These are phyloP conservation scores for Monilinia polystroma DNA, from an alignment of 2,329 filamentous ascomycete genomes.

Conservation along the genomic window DNA sequence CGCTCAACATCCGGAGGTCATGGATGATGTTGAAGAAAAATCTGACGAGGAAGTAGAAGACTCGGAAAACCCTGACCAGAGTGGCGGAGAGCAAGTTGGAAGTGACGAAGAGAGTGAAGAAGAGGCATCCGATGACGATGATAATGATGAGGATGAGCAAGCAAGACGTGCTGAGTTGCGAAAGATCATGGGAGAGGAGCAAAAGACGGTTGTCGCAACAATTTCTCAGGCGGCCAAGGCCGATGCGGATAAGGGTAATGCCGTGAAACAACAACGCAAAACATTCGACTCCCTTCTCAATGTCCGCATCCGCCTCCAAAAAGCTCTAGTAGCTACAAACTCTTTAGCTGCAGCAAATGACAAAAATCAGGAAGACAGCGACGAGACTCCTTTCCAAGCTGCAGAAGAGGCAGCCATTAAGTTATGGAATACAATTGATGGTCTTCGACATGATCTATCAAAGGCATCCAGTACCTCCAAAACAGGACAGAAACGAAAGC, in stretches of 20 bases:
- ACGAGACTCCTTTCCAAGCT: constrained; percentile 59
- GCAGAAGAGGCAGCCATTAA: constrained; percentile 84
- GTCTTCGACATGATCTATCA: constrained; percentile 61
- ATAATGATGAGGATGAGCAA: constrained; percentile 38
- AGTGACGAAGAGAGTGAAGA: constrained; percentile 41
- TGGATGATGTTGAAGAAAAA: constrained; percentile 40
- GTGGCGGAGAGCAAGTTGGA: constrained; percentile 35
- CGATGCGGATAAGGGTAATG: constrained; percentile 80
- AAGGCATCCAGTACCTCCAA: constrained; percentile 46
- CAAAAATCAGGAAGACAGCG: constrained; percentile 43
- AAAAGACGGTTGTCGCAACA: constrained; percentile 63
- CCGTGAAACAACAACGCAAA: constrained; percentile 81
- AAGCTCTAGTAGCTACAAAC: constrained; percentile 80
- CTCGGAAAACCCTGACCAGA: constrained; percentile 39
- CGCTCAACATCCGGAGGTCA: constrained; percentile 39
- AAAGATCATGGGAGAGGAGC: constrained; percentile 66
- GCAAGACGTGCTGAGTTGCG: constrained; percentile 57
- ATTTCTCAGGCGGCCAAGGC: constrained; percentile 63
- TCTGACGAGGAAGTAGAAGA: constrained; percentile 37
- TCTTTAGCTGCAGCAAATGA: constrained; percentile 57
- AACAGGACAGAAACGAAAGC: constrained; percentile 62
- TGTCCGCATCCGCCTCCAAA: constrained; percentile 88
- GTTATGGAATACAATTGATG: constrained; percentile 78
- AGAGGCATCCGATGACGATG: constrained; percentile 33
- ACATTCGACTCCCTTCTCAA: constrained; percentile 88